Evolutionary conservation across 192 early-diverging fungal genomes (phyloP).

Genomic region (Coemansia sp.): DNA sequence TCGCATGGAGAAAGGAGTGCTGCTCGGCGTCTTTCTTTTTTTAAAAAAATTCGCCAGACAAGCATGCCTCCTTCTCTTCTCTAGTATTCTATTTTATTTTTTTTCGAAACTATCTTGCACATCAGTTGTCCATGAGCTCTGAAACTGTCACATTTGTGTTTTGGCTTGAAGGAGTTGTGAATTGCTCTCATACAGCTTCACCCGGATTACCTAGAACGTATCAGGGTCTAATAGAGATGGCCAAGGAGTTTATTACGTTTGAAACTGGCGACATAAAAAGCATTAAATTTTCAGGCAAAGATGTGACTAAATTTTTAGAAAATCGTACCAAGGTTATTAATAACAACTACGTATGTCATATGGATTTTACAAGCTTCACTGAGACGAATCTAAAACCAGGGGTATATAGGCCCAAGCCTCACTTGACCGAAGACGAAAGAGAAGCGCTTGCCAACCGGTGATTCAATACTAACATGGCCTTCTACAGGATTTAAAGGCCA

Average conservation of each 20-base stretch:
- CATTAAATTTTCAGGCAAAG: neutral
- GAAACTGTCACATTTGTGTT: neutral
- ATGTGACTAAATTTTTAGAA: neutral
- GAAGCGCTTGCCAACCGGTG: neutral
- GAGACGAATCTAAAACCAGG: neutral
- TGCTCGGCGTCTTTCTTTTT: no score
- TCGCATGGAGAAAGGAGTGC: no score
- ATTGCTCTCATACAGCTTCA: neutral
- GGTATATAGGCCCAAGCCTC: neutral
- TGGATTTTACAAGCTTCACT: neutral
- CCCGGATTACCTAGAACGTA: neutral
- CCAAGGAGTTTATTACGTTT: neutral
- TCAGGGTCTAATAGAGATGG: neutral
- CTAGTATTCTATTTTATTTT: neutral
- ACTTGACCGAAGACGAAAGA: neutral
- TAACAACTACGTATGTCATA: neutral
- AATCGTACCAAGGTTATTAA: neutral
- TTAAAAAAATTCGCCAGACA: no score
- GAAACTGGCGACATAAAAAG: neutral
- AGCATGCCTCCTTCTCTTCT: neutral
- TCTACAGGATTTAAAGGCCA: no score
- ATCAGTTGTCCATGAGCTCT: neutral
- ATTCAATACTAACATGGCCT: neutral
- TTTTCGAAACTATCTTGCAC: no score
- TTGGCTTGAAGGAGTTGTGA: neutral